Evolutionary conservation across 768 basidiomycete genomes (phyloP).

Genomic region (Lanmaoa rubissima): DNA sequence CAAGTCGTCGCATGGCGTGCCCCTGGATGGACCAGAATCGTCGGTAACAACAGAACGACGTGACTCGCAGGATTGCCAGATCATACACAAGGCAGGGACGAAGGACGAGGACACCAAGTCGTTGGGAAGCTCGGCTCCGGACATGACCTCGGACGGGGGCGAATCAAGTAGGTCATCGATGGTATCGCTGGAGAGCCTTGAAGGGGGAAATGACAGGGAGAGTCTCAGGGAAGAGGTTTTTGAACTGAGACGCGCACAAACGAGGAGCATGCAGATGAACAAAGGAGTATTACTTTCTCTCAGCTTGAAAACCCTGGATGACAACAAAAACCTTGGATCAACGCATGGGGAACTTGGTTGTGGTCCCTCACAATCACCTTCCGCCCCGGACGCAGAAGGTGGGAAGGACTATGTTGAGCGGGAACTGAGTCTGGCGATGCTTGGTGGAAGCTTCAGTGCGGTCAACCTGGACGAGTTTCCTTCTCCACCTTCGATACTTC

Average conservation of each 20-base stretch:
- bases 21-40: background rate
- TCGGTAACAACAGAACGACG: background rate
- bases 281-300: conserved; percentile 43
- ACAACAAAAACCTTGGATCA: background rate
- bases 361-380: conserved; percentile 2
- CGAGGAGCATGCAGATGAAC: conserved; percentile 51
- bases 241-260: conserved; percentile 47
- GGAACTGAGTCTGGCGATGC: conserved; percentile 23
- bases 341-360: background rate
- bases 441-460: conserved; percentile 39
- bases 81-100: background rate
- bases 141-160: conserved; percentile 24
- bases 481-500: conserved; percentile 38
- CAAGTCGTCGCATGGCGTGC: background rate
- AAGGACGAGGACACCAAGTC: conserved; percentile 21
- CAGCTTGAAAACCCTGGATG: conserved; percentile 12
- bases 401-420: conserved; percentile 13
- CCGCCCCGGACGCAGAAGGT: background rate
- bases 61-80: background rate
- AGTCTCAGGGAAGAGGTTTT: conserved; percentile 35
- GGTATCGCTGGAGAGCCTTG: conserved; percentile 25
- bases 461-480: conserved; percentile 49
- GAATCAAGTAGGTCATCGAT: conserved; percentile 26
- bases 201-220: conserved; percentile 10
- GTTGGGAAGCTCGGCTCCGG: conserved; percentile 21